A percentile compares a stretch with the other conserved stretches of the same genome.
Evolutionary conservation across 2,329 filamentous ascomycete genomes (phyloP).

Genomic region (Septoria petroselini): DNA sequence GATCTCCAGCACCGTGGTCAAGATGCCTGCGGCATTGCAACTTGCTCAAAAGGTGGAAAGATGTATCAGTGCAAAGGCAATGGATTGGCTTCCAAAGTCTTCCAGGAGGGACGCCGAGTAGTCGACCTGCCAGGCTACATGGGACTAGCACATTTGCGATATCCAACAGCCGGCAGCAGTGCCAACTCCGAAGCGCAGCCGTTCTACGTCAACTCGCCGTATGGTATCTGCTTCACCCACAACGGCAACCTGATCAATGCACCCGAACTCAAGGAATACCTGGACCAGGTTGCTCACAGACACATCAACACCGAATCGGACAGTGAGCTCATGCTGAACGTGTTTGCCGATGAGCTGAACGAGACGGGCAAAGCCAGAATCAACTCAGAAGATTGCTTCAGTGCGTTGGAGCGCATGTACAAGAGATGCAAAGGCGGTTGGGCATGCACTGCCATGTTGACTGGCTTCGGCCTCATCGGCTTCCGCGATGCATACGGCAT

Average conservation of each 20-base stretch:
- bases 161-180: conserved; percentile 83
- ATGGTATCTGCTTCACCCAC: conserved; percentile 76
- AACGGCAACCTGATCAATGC: conserved; percentile 89
- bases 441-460: conserved; percentile 78
- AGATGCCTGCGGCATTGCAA: conserved; percentile 84
- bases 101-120: conserved; percentile 72
- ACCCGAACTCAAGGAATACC: conserved; percentile 63
- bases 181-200: conserved; percentile 84
- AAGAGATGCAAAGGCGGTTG: conserved; percentile 69
- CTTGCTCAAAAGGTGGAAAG: conserved; percentile 68
- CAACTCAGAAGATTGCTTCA: conserved; percentile 74
- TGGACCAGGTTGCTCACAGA: conserved; percentile 75
- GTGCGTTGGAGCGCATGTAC: conserved; percentile 69
- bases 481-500: conserved; percentile 80
- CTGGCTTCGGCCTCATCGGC: conserved; percentile 74
- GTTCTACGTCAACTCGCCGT: conserved; percentile 85
- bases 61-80: conserved; percentile 90
- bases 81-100: conserved; percentile 81
- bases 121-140: conserved; percentile 77
- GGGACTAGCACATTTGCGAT: conserved; percentile 81
- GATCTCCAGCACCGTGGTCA: conserved; percentile 64
- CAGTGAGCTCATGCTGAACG: conserved; percentile 82
- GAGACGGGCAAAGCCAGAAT: conserved; percentile 78
- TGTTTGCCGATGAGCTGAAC: conserved; percentile 79
- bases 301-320: conserved; percentile 91